Percentiles rank a stretch among this genome's conserved stretches.
These are phyloP conservation scores for Aspergillus ruber DNA, from an alignment of 2,329 filamentous ascomycete species.

Conservation along the genomic window DNA sequence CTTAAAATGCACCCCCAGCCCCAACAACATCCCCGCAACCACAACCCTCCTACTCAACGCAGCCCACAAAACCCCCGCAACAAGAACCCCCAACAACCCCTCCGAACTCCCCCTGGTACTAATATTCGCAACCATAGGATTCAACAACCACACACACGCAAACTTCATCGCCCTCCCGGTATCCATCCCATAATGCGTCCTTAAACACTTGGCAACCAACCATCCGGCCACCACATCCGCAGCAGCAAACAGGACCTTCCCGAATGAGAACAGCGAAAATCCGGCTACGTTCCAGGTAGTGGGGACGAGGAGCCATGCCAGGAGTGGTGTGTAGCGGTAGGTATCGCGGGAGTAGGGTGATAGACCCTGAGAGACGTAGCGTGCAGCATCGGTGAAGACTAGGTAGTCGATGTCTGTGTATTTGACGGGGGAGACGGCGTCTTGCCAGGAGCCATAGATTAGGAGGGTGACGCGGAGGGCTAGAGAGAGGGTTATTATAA, in stretches of 20 bases:
- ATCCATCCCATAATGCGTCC: slow-evolving; percentile 42
- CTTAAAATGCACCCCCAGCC: slow-evolving; percentile 89
- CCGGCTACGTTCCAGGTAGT: slow-evolving; percentile 50
- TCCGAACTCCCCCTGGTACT: slow-evolving; percentile 93
- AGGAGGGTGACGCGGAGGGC: slow-evolving; percentile 67
- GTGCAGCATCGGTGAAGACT: slow-evolving; percentile 92
- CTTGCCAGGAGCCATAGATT: slow-evolving; percentile 86
- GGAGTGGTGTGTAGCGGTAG: slow-evolving; percentile 90
- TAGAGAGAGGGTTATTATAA: slow-evolving; percentile 25
- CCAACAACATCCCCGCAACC: slow-evolving; percentile 69
- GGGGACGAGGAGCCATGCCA: slow-evolving; percentile 85
- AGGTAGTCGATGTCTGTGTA: slow-evolving; percentile 99
- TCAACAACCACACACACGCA: slow-evolving; percentile 85
- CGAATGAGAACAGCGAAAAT: slow-evolving; percentile 58
- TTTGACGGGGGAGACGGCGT: slow-evolving; percentile 84
- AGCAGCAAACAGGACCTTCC: slow-evolving; percentile 77
- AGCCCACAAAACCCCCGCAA: slow-evolving; percentile 77
- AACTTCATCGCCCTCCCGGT: slow-evolving; percentile 61
- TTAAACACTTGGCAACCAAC: slow-evolving; percentile 58
- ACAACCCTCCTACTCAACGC: slow-evolving; percentile 56
- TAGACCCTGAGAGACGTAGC: slow-evolving; percentile 59
- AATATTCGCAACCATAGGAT: slow-evolving; percentile 97
- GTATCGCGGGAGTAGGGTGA: slow-evolving; percentile 87
- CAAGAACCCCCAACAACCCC: slow-evolving; percentile 77
- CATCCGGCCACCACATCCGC: slow-evolving; percentile 81